Conservation (phyloP, 305 asterid species). For the Solanum hybrid region DNA sequence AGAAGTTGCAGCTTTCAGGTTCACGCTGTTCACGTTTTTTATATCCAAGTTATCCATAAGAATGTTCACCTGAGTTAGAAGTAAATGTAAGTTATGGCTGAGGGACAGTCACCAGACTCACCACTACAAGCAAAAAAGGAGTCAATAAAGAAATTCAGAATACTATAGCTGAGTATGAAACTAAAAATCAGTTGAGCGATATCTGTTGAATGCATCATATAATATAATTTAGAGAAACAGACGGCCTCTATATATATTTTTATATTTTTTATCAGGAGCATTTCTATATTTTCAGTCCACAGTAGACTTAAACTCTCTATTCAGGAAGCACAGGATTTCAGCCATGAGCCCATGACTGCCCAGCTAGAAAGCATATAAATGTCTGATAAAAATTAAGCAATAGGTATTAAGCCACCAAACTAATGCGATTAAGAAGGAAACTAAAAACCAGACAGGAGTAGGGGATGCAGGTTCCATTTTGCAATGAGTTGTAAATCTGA, state of each 20-base stretch:
- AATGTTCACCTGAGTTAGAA: conserved; percentile 45
- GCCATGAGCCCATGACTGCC: background rate
- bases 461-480: background rate
- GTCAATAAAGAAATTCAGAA: background rate
- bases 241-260: background rate
- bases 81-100: background rate
- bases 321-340: background rate
- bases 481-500: background rate
- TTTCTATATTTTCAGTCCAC: background rate
- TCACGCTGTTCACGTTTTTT: conserved; percentile 44
- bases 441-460: background rate
- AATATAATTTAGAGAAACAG: background rate
- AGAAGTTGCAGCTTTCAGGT: conserved; percentile 60
- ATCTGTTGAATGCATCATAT: background rate
- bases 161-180: background rate
- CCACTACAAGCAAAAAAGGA: background rate
- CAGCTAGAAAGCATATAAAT: background rate
- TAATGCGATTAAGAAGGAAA: background rate
- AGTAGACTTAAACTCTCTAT: background rate
- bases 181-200: background rate
- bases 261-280: background rate
- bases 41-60: conserved; percentile 53
- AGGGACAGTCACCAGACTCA: background rate
- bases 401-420: background rate
- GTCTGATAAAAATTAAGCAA: background rate